These are phyloP conservation scores for Saccharomycopsis fermentans DNA, from an alignment of 805 yeast genomes.

Conservation along the genomic window DNA sequence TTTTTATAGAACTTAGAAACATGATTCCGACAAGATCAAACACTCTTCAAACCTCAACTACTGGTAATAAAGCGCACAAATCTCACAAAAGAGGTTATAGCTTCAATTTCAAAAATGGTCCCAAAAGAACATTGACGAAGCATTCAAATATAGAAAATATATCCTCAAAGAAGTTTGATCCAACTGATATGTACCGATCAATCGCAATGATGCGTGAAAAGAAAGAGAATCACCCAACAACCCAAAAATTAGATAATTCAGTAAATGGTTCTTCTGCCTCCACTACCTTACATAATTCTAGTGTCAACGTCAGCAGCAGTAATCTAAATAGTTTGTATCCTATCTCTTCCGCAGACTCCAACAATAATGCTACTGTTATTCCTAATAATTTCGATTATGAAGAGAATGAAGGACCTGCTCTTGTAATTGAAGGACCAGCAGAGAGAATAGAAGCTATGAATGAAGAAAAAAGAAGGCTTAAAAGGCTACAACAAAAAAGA, in stretches of 20 bases:
- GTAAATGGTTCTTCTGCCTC: neutral
- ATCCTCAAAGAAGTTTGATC: constrained; percentile 40
- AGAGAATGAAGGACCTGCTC: constrained; percentile 65
- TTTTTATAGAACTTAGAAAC: neutral
- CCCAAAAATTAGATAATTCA: neutral
- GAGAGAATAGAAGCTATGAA: constrained; percentile 33
- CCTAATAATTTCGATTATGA: constrained; percentile 24
- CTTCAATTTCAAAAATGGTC: constrained; percentile 9
- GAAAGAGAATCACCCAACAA: constrained; percentile 24
- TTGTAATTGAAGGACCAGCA: constrained; percentile 68
- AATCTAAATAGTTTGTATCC: neutral
- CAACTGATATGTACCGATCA: constrained; percentile 77
- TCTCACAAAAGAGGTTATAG: neutral
- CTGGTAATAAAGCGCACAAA: neutral
- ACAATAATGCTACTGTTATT: neutral
- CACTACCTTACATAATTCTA: neutral
- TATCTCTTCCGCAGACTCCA: neutral
- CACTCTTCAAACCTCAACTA: neutral
- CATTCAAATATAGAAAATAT: constrained; percentile 18
- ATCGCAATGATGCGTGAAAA: constrained; percentile 66
- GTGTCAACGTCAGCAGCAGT: neutral
- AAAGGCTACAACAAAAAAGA: constrained; percentile 1
- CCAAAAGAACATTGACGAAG: constrained; percentile 22
- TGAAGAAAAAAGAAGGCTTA: constrained; percentile 20
- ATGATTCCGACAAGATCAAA: neutral